Evolutionary conservation across 2,329 filamentous ascomycete genomes (phyloP).

Genomic region (Pseudogymnoascus sp.): DNA sequence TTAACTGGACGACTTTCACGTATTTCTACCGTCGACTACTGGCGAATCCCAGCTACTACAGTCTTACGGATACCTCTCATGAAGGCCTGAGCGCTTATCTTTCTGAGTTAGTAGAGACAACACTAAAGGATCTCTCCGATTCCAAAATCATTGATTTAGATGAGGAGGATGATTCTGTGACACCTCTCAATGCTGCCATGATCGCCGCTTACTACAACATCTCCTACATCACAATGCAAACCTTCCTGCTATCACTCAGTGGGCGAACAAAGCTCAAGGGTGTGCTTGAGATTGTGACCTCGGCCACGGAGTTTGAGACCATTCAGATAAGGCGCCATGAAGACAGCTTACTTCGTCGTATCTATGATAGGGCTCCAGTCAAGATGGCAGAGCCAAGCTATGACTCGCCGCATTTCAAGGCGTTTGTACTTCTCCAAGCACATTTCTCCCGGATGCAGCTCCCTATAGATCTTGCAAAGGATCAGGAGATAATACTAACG

Average conservation of each 20-base stretch:
- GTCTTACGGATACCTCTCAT: constrained; percentile 76
- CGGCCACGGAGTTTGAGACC: constrained; percentile 90
- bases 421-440: constrained; percentile 91
- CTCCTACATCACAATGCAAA: constrained; percentile 98
- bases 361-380: constrained; percentile 90
- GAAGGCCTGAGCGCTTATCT: constrained; percentile 90
- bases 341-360: constrained; percentile 74
- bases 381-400: constrained; percentile 84
- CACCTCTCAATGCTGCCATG: constrained; percentile 91
- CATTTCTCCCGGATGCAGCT: constrained; percentile 97
- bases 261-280: constrained; percentile 91
- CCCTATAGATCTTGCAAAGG: constrained; percentile 89
- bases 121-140: constrained; percentile 80
- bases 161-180: constrained; percentile 82
- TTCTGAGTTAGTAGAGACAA: constrained; percentile 89
- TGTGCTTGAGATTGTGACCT: constrained; percentile 92
- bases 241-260: constrained; percentile 83
- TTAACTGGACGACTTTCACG: constrained; percentile 97
- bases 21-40: constrained; percentile 95
- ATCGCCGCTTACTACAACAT: constrained; percentile 99
- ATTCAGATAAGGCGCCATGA: constrained; percentile 94
- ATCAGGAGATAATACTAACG: constrained; percentile 79
- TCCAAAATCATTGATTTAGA: constrained; percentile 95
- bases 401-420: constrained; percentile 96
- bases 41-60: constrained; percentile 95